phyloP scores from a whole-genome alignment of 345 rosid genomes.

The Populus deltoides region DNA sequence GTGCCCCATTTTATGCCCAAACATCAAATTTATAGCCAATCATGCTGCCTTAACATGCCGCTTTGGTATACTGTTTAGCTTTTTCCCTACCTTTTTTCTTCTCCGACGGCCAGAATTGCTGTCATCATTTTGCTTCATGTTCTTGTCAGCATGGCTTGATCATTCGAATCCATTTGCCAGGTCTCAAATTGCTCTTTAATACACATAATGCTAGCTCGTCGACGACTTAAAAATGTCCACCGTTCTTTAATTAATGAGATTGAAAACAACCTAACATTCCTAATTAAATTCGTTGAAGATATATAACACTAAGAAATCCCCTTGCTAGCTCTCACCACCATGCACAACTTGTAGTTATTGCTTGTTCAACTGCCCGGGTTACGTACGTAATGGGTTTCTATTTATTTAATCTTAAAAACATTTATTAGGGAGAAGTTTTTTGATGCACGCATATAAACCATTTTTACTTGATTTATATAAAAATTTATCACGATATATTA shows the following conservation, averaged over 20 bases:
- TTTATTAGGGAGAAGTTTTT: no score
- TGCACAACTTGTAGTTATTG: not conserved
- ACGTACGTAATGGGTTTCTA: no score
- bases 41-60: not conserved
- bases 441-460: no score
- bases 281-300: not conserved
- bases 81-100: not conserved
- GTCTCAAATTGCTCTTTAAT: not conserved
- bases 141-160: not conserved
- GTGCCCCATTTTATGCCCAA: not conserved
- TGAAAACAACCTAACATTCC: not conserved
- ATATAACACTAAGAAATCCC: not conserved
- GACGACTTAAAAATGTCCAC: not conserved
- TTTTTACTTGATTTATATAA: no score
- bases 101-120: not conserved
- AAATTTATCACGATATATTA: no score
- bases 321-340: not conserved
- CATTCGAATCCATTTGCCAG: not conserved
- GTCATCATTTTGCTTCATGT: not conserved
- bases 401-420: no score
- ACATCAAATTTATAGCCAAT: not conserved
- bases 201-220: not conserved
- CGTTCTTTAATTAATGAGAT: no score
- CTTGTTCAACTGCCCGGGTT: no score
- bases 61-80: not conserved